Evolutionary conservation across 2,329 filamentous ascomycete species (phyloP), one percentile per base, ranked within the genome.

Genomic region (Aspergillus fischeri): DNA sequence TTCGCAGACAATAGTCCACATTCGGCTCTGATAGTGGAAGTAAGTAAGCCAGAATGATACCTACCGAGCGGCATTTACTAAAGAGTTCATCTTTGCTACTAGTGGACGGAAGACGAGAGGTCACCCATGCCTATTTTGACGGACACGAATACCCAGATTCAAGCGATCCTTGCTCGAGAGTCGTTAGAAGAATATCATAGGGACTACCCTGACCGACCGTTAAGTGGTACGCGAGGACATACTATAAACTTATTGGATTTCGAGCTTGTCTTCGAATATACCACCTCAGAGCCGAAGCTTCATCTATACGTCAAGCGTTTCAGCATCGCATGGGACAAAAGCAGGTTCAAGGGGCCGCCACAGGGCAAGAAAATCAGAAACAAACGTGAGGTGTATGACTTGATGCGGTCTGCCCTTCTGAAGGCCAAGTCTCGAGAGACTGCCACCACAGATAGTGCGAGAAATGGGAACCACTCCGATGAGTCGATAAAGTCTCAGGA

Each of bases 141-240:
- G 28, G 75, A 77, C 55, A 64, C 68, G 10, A 57, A 61, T 5
- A 68, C 71, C 14, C 69, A 70, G 29, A 70, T 78, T 9, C 64
- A 70, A 29, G 71, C 68, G 6, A 67, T 65, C 24, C 61, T 77
- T 32, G 57, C 70, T 9, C 56, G 55, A 7, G 64, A 67, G 11
- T 64, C 71, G 7, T 54, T 69, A 6, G 55, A 67, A 41, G 28
- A 56, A 28, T 72, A 70, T 51, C n/a, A 49, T 11, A 51, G 38
- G 4, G 57, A 61, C 35, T 59, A 54, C 5, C 60, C 63, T 3
- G 58, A 61, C 5, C 53, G 54, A 11, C 61, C 57, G n/a, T 56
- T 66, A 24, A 55, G 55, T 10, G 53, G 59, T 9, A 67, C 65
- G 5, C 64, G 59, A 53, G 73, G 70, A 4, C 66, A 66, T 17